A percentile compares a stretch with the other conserved stretches of the same genome.
Conservation (phyloP, 305 asterid genomes). For the Fraxinus xanthoxyloides region DNA sequence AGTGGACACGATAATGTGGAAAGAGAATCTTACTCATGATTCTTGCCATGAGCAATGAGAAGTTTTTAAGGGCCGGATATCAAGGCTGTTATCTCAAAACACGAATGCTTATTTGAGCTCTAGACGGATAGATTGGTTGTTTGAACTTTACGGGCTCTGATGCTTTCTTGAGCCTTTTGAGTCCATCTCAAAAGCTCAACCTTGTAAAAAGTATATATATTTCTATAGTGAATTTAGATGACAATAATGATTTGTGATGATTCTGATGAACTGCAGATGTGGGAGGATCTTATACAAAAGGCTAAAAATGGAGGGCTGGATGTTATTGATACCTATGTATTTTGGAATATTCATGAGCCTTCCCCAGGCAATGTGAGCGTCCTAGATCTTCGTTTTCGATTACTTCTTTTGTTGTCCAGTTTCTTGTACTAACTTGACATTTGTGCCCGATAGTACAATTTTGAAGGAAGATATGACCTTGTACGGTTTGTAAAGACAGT, state of each 20-base stretch:
- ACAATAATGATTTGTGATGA: neutral
- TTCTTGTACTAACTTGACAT: neutral
- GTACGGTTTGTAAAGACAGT: slow-evolving; percentile 59
- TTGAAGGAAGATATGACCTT: slow-evolving; percentile 66
- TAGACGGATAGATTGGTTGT: neutral
- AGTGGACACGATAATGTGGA: neutral
- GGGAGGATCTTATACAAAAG: slow-evolving; percentile 64
- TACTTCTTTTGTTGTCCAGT: neutral
- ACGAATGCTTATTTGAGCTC: neutral
- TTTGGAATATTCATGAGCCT: slow-evolving; percentile 71
- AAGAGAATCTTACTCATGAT: no score
- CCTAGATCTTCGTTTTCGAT: slow-evolving; percentile 8
- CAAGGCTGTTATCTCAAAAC: neutral
- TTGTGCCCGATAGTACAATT: slow-evolving; percentile 45
- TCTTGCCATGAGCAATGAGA: no score
- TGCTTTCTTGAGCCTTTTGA: neutral
- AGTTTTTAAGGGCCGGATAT: no score
- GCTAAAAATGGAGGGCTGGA: slow-evolving; percentile 66
- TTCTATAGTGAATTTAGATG: neutral
- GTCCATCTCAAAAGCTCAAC: neutral
- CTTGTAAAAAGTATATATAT: neutral
- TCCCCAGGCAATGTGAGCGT: slow-evolving; percentile 60
- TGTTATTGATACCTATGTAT: slow-evolving; percentile 63
- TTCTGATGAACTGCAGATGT: slow-evolving; percentile 46
- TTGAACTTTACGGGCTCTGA: neutral